Conservation (phyloP, 768 basidiomycete genomes). For the Hygrophorus pudorinus region DNA sequence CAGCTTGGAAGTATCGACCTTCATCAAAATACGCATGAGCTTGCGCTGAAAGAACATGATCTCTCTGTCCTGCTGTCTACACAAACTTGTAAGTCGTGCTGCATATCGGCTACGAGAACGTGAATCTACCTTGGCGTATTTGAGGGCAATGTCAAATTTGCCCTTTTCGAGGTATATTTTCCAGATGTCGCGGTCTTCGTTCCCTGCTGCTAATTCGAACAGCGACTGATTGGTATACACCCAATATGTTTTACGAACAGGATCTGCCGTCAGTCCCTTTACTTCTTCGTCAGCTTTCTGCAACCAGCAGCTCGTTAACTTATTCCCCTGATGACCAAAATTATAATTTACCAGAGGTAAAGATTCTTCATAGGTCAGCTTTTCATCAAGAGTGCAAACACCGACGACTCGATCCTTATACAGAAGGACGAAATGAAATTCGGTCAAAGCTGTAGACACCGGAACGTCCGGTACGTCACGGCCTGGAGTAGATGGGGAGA, state of each 20-base stretch:
- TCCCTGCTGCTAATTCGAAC: slow-evolving; percentile 75
- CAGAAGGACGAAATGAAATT: slow-evolving; percentile 86
- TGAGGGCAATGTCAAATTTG: slow-evolving; percentile 68
- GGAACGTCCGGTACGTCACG: slow-evolving; percentile 39
- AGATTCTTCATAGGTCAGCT: slow-evolving; percentile 72
- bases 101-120: background rate
- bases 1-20: slow-evolving; percentile 81
- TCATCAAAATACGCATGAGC: slow-evolving; percentile 72
- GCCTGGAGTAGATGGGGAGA: slow-evolving; percentile 20
- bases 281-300: slow-evolving; percentile 73
- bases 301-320: background rate
- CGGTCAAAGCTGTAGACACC: slow-evolving; percentile 71
- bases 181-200: slow-evolving; percentile 95
- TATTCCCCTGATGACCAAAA: background rate
- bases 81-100: background rate
- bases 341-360: slow-evolving; percentile 58
- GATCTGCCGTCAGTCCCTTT: slow-evolving; percentile 72
- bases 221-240: slow-evolving; percentile 83
- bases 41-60: slow-evolving; percentile 74
- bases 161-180: slow-evolving; percentile 74
- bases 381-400: slow-evolving; percentile 73
- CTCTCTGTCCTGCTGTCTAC: slow-evolving; percentile 82
- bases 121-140: slow-evolving; percentile 65
- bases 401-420: slow-evolving; percentile 72
- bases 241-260: slow-evolving; percentile 88